Conservation (phyloP, 805 yeast genomes). For the Yarrowia sp. region DNA sequence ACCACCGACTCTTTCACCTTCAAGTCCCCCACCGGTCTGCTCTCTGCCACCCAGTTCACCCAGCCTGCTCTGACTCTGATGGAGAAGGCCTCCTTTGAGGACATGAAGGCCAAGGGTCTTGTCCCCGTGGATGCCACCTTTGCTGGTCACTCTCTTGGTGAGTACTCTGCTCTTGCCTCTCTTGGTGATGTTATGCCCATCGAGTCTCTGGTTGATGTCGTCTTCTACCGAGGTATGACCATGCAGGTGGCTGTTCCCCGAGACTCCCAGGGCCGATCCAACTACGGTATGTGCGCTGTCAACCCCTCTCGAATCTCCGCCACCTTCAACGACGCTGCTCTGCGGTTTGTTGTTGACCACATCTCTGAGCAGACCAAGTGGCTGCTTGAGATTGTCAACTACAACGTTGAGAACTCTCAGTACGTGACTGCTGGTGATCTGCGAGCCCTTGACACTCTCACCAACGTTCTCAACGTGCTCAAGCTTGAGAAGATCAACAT, state of each 20-base stretch:
- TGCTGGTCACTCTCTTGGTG: conserved; percentile 99
- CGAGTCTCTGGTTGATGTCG: conserved; percentile 94
- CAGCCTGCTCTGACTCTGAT: conserved; percentile 98
- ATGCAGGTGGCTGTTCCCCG: conserved; percentile 99
- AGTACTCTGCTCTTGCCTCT: conserved; percentile 95
- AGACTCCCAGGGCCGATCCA: conserved; percentile 90
- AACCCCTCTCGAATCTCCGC: conserved; percentile 91
- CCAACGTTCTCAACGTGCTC: conserved; percentile 88
- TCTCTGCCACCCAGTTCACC: conserved; percentile 97
- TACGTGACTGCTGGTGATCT: conserved; percentile 99
- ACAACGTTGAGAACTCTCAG: conserved; percentile 96
- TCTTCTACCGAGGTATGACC: conserved; percentile 99
- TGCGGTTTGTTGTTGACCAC: conserved; percentile 89
- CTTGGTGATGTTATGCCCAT: conserved; percentile 98
- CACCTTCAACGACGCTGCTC: conserved; percentile 88
- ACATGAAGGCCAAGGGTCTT: conserved; percentile 91
- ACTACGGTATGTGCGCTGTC: conserved; percentile 98
- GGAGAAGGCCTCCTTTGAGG: conserved; percentile 99
- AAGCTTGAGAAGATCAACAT: conserved; percentile 93
- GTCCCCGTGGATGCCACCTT: conserved; percentile 90
- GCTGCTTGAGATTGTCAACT: conserved; percentile 97
- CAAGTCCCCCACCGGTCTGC: conserved; percentile 87
- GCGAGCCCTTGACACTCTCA: conserved; percentile 87
- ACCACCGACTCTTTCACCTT: conserved; percentile 81
- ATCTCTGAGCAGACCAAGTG: conserved; percentile 80